phyloP scores from a whole-genome alignment of 1,284 basidiomycete species.

The Ceratobasidium sp. region DNA sequence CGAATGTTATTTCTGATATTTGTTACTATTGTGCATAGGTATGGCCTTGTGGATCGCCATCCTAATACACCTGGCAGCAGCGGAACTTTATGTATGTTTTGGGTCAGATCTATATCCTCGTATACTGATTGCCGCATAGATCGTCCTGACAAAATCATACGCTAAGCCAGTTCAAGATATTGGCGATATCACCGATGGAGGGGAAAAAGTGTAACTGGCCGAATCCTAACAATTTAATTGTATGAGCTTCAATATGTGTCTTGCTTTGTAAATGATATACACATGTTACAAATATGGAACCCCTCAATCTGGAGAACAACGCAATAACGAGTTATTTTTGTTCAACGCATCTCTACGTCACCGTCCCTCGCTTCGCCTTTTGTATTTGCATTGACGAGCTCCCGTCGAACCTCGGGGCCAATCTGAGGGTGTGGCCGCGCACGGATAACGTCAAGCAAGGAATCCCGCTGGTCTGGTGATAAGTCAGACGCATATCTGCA shows the following conservation, averaged over 20 bases:
- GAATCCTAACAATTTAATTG: neutral
- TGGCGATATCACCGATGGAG: neutral
- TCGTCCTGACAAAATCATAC: conserved; percentile 19
- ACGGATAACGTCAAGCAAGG: conserved; percentile 91
- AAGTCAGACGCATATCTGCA: conserved; percentile 92
- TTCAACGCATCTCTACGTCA: conserved; percentile 59
- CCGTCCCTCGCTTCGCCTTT: conserved; percentile 69
- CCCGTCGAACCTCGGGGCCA: conserved; percentile 87
- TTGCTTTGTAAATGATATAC: neutral
- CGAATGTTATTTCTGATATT: neutral
- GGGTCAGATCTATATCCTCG: neutral
- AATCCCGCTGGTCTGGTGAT: conserved; percentile 97
- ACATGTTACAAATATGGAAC: neutral
- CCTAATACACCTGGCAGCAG: conserved; percentile 38
- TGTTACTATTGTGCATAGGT: conserved; percentile 5
- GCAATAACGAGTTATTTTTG: no score
- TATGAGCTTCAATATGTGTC: neutral
- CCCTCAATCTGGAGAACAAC: neutral
- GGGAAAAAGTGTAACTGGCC: conserved; percentile 8
- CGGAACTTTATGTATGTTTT: conserved; percentile 40
- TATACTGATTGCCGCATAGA: neutral
- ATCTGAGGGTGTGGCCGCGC: conserved; percentile 90
- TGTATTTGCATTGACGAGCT: conserved; percentile 75
- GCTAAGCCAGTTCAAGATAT: conserved; percentile 8
- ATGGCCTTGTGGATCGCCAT: conserved; percentile 40